Base-by-base conservation (phyloP, 2,329 filamentous ascomycete species). In the Phyllosticta citribraziliensis region DNA sequence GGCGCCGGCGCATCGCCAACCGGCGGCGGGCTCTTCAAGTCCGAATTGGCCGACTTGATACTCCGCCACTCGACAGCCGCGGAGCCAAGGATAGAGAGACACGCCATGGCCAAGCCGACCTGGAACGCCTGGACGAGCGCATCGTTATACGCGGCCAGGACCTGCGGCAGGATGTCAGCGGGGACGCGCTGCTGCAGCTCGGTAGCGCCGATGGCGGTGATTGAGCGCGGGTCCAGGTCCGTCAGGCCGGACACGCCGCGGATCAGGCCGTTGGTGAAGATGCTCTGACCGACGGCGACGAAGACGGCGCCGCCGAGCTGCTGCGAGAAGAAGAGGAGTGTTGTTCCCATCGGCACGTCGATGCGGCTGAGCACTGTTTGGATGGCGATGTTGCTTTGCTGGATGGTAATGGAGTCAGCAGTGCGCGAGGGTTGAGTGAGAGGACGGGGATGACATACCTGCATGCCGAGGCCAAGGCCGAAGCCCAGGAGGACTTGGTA, bases 1-100 rank as follows among this genome's bases (percentile, higher is more conserved):
- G 40, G 12, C 40, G 12, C 40, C 2, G 40, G 40, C 17, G 17
- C 12, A 17, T 47, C 40, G 14, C 17, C n/a, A 4, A 10, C 6
- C 40, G 40, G 10, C 17, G 17, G 17, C 40, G 40, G 40, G 6
- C 14, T 17, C 17, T n/a, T 47, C 12, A n/a, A 17, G n/a, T 53
- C 52, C 52, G 52, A 27, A 12, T 71, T 70, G 66, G 76, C 75
- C 67, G 82, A 83, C 77, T 88, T 88, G 68, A 89, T 84, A 64
- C 76, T 85, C 70, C 78, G 82, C 85, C 85, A 89, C 73, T 88
- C 82, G 65, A 89, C 80, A 3, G 75, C 72, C 0, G 78, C 66
- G 0, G 80, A 76, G 0, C 83, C 85, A 6, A 14, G 86, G 47
- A 22, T 87, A 75, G 5, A 78, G 79, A 12, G 86, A 61, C 11